Conservation (phyloP, 805 yeast species). For the Barnettozyma siamensis region DNA sequence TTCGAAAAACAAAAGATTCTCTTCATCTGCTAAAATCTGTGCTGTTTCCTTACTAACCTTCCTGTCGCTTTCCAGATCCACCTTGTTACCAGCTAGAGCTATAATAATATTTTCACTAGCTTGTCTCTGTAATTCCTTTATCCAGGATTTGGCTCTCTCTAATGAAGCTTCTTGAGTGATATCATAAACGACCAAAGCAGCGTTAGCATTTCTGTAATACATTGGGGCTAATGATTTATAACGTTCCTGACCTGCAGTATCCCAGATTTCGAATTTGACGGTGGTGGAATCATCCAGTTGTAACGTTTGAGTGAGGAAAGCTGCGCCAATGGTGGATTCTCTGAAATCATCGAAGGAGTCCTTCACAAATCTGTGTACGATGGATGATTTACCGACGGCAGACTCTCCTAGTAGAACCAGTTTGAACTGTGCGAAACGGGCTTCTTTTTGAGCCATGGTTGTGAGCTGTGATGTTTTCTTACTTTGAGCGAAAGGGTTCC, state of each 20-base stretch:
- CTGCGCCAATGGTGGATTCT: conserved; percentile 98
- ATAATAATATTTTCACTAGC: conserved; percentile 58
- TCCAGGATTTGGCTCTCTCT: conserved; percentile 69
- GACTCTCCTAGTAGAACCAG: conserved; percentile 59
- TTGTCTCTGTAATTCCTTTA: conserved; percentile 66
- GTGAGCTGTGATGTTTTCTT: too few species aligned
- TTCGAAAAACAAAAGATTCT: conserved; percentile 44
- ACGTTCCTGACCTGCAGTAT: conserved; percentile 94
- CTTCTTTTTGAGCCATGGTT: conserved; percentile 11
- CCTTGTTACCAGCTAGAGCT: conserved; percentile 72
- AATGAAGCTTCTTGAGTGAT: conserved; percentile 61
- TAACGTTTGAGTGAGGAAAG: conserved; percentile 81
- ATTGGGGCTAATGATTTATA: conserved; percentile 79
- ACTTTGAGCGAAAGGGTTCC: too few species aligned
- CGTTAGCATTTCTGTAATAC: conserved; percentile 77
- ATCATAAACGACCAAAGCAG: conserved; percentile 75
- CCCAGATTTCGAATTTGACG: conserved; percentile 52
- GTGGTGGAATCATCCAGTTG: conserved; percentile 38
- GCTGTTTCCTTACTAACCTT: conserved; percentile 41
- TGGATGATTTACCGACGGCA: conserved; percentile 80
- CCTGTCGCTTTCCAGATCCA: conserved; percentile 52
- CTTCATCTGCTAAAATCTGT: conserved; percentile 48
- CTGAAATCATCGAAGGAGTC: conserved; percentile 70
- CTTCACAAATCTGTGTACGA: conserved; percentile 74
- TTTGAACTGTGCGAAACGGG: conserved; percentile 48